These are phyloP conservation scores for Pseudopediastrum boryanum DNA, from an alignment of 139 green algal genomes.

Conservation along the genomic window DNA sequence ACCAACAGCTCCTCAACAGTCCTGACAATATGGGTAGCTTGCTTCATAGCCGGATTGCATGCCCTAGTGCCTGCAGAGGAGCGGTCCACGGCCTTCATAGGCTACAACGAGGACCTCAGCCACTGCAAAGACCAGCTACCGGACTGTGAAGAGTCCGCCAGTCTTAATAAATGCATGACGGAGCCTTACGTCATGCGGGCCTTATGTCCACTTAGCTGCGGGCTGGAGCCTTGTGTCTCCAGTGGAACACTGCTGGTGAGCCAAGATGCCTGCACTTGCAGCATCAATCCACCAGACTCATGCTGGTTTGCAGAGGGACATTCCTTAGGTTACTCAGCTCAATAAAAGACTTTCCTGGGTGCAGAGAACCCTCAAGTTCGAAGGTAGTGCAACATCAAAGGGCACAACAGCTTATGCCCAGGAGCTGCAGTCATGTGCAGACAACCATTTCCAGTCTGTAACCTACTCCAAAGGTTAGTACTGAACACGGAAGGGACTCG, in stretches of 20 bases:
- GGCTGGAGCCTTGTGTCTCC: constrained; percentile 30
- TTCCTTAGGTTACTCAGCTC: too few species aligned
- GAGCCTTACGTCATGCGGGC: constrained; percentile 56
- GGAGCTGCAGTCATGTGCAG: constrained; percentile 5
- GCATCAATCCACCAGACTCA: constrained; percentile 6
- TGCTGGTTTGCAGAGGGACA: background rate
- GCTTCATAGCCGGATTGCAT: too few species aligned
- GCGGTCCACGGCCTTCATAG: constrained; percentile 41
- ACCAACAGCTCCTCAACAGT: too few species aligned
- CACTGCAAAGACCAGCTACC: constrained; percentile 40
- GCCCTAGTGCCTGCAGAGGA: too few species aligned
- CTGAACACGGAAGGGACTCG: too few species aligned
- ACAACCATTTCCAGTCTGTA: too few species aligned
- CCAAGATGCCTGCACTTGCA: background rate
- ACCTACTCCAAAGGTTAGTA: too few species aligned
- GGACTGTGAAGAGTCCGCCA: constrained; percentile 33
- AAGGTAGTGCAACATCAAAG: background rate
- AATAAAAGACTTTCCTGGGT: background rate
- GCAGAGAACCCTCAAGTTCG: background rate
- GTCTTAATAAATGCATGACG: constrained; percentile 39
- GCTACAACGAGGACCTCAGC: constrained; percentile 33
- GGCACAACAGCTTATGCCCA: background rate
- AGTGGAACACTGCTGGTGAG: constrained; percentile 34
- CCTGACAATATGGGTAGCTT: too few species aligned
- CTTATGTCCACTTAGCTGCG: constrained; percentile 47